These are phyloP conservation scores for Ascochyta koolunga DNA, from an alignment of 2,329 filamentous ascomycete genomes.

Conservation along the genomic window DNA sequence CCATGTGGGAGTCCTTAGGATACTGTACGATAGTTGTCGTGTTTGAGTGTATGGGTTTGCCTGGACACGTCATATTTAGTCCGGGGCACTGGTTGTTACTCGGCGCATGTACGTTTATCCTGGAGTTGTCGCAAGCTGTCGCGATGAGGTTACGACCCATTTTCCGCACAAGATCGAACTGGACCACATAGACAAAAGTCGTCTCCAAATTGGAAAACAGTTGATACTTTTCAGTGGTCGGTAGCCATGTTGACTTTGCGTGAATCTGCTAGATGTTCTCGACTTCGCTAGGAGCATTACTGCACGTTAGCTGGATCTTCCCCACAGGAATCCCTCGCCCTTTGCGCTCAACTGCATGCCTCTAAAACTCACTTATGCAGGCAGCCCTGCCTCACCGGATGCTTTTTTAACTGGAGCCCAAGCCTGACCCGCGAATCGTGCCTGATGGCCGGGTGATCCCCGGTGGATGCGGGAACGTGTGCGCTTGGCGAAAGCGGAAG, in stretches of 20 bases:
- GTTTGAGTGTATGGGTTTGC: slow-evolving; percentile 32
- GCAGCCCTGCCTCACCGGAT: slow-evolving; percentile 27
- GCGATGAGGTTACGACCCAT: slow-evolving; percentile 16
- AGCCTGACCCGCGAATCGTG: slow-evolving; percentile 16
- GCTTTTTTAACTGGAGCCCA: slow-evolving; percentile 14
- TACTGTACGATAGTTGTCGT: slow-evolving; percentile 37
- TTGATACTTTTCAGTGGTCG: slow-evolving; percentile 18
- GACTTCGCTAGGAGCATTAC: slow-evolving; percentile 9
- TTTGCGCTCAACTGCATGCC: slow-evolving; percentile 12
- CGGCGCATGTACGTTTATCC: slow-evolving; percentile 23
- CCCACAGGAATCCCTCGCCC: slow-evolving; percentile 13
- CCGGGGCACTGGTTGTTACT: slow-evolving; percentile 40
- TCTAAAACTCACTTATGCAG: slow-evolving; percentile 14
- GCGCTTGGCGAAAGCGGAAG: slow-evolving; percentile 11
- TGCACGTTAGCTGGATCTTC: slow-evolving; percentile 17
- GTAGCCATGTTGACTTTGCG: neutral
- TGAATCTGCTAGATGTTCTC: slow-evolving; percentile 4
- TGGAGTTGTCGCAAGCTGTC: slow-evolving; percentile 16
- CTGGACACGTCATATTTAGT: slow-evolving; percentile 24
- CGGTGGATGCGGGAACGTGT: slow-evolving; percentile 17
- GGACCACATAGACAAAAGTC: slow-evolving; percentile 17
- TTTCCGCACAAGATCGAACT: slow-evolving; percentile 15
- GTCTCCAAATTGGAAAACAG: slow-evolving; percentile 23
- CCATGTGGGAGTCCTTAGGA: slow-evolving; percentile 24
- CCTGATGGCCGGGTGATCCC: slow-evolving; percentile 19